Evolutionary conservation across 169 alveolate species (phyloP).

Genomic region (Fabrea salina): DNA sequence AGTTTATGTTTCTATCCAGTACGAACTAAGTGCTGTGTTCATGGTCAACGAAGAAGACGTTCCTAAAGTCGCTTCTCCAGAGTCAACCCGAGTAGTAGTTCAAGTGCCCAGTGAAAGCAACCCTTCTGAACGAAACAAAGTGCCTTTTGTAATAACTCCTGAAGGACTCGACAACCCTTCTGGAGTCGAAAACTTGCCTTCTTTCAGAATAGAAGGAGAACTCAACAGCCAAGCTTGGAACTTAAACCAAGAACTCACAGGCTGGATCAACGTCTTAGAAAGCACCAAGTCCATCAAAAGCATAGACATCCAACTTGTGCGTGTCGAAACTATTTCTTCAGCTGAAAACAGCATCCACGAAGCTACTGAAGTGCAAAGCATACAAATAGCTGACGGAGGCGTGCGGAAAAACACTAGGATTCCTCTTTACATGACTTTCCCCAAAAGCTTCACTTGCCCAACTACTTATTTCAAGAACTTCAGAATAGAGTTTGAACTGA

Average conservation of each 20-base stretch:
- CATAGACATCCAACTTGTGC: constrained; percentile 63
- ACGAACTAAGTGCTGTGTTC: constrained; percentile 42
- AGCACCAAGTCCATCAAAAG: constrained; percentile 55
- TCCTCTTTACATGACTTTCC: constrained; percentile 74
- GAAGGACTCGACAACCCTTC: constrained; percentile 50
- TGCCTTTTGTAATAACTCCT: constrained; percentile 59
- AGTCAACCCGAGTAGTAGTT: constrained; percentile 36
- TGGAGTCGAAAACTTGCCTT: constrained; percentile 49
- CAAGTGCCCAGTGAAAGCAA: constrained; percentile 31
- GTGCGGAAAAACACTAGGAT: constrained; percentile 70
- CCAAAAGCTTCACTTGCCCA: constrained; percentile 68
- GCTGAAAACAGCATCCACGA: constrained; percentile 48
- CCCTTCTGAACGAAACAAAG: constrained; percentile 44
- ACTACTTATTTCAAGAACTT: constrained; percentile 46
- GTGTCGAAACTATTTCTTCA: constrained; percentile 62
- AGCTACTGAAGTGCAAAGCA: constrained; percentile 74
- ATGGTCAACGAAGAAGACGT: constrained; percentile 35
- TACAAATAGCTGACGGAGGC: constrained; percentile 81
- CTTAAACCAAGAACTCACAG: constrained; percentile 67
- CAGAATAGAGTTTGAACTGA: constrained; percentile 63
- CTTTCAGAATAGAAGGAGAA: constrained; percentile 59
- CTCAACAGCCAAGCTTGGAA: constrained; percentile 54
- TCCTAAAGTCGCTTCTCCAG: constrained; percentile 44
- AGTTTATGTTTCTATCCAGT: constrained; percentile 55
- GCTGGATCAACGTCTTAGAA: constrained; percentile 54